Conservation (phyloP, 75 land plant species). For the Isoetes taiwanensis region DNA sequence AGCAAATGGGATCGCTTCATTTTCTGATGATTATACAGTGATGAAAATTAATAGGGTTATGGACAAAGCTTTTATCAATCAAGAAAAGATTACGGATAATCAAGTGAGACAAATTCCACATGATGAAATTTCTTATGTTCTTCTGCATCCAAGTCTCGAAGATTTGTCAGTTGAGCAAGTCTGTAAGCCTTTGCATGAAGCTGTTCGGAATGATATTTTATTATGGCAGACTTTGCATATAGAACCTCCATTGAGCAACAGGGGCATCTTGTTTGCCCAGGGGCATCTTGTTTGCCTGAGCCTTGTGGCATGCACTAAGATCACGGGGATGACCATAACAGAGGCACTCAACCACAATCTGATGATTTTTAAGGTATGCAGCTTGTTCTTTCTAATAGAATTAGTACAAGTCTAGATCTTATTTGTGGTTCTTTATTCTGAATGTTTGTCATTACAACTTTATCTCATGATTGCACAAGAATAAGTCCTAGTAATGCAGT, state of each 20-base stretch:
- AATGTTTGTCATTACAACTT: slow-evolving; percentile 63
- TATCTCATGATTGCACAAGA: slow-evolving; percentile 63
- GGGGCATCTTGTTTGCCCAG: too few species aligned
- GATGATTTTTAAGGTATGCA: slow-evolving; percentile 35
- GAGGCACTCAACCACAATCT: slow-evolving; percentile 31
- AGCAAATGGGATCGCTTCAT: too few species aligned
- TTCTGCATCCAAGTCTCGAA: slow-evolving; percentile 42
- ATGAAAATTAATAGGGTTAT: too few species aligned
- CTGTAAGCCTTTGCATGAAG: slow-evolving; percentile 34
- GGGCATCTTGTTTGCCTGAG: slow-evolving; percentile 37
- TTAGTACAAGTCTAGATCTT: neutral
- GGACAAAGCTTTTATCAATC: too few species aligned
- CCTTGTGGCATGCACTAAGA: slow-evolving; percentile 32
- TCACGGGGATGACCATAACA: slow-evolving; percentile 36
- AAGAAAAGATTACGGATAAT: too few species aligned
- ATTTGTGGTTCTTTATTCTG: too few species aligned
- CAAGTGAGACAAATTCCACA: too few species aligned
- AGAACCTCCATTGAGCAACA: slow-evolving; percentile 34
- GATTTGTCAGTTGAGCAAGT: slow-evolving; percentile 30
- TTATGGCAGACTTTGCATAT: slow-evolving; percentile 45
- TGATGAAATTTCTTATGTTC: slow-evolving; percentile 29
- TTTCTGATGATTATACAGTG: too few species aligned
- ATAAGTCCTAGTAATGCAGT: slow-evolving; percentile 51
- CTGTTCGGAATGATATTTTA: slow-evolving; percentile 29
- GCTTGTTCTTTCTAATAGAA: neutral